Evolutionary conservation across 495 filamentous ascomycete genomes (phyloP).

Genomic region (Umbilicaria muhlenbergii): DNA sequence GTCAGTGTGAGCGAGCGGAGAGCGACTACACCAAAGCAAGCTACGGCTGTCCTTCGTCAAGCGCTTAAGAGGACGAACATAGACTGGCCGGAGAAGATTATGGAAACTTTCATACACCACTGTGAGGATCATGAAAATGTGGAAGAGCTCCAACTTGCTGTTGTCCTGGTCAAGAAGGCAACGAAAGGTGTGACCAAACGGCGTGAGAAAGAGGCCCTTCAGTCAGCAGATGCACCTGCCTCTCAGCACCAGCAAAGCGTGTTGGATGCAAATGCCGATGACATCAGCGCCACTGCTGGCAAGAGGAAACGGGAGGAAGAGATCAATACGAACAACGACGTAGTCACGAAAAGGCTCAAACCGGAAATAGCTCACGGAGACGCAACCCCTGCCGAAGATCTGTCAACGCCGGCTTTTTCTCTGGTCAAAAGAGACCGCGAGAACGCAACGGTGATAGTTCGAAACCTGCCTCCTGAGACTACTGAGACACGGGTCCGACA

Average conservation of each 20-base stretch:
- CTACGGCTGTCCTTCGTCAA: slow-evolving; percentile 47
- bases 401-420: slow-evolving; percentile 21
- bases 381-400: slow-evolving; percentile 16
- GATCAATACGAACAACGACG: slow-evolving; percentile 24
- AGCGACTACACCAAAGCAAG: slow-evolving; percentile 30
- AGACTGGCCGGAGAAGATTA: slow-evolving; percentile 86
- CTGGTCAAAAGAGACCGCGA: slow-evolving; percentile 68
- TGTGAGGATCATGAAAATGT: slow-evolving; percentile 75
- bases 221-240: slow-evolving; percentile 32
- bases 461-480: slow-evolving; percentile 51
- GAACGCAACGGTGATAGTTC: slow-evolving; percentile 68
- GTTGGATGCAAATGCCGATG: slow-evolving; percentile 21
- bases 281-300: slow-evolving; percentile 2
- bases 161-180: slow-evolving; percentile 52
- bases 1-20: slow-evolving; percentile 6
- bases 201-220: slow-evolving; percentile 47
- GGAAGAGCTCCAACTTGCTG: slow-evolving; percentile 51
- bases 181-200: slow-evolving; percentile 45
- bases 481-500: slow-evolving; percentile 60
- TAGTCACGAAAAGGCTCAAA: slow-evolving; percentile 41
- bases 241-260: slow-evolving; percentile 24
- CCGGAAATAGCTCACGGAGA: slow-evolving; percentile 24
- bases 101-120: slow-evolving; percentile 69
- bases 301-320: slow-evolving; percentile 65
- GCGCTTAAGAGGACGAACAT: slow-evolving; percentile 53